Conservation (phyloP, 345 rosid species). For the Reutealis trisperma region DNA sequence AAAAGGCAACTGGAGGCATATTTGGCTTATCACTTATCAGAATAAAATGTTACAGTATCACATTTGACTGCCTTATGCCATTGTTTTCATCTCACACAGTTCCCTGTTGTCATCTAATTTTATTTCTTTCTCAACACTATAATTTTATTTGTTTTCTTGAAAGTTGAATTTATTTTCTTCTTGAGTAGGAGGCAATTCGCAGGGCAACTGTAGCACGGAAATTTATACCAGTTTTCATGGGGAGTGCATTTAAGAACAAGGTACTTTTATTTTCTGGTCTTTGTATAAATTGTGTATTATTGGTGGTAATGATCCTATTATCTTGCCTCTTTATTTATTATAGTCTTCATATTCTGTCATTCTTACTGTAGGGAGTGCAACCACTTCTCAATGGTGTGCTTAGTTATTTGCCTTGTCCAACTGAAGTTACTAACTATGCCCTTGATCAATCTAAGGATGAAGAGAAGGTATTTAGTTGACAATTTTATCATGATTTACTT, state of each 20-base stretch:
- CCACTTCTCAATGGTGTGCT: conserved; percentile 90
- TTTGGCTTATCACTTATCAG: too few species aligned
- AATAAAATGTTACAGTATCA: too few species aligned
- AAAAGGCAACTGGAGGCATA: neutral
- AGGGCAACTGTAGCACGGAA: conserved; percentile 92
- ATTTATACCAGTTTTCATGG: conserved; percentile 97
- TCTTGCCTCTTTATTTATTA: neutral
- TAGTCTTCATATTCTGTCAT: conserved; percentile 14
- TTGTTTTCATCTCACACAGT: neutral
- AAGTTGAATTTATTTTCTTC: conserved; percentile 14
- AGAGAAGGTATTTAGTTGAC: conserved; percentile 65
- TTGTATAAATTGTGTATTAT: neutral
- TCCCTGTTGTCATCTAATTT: neutral
- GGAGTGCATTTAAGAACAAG: conserved; percentile 99
- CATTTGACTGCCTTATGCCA: neutral
- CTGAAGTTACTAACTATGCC: conserved; percentile 88
- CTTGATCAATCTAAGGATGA: conserved; percentile 88
- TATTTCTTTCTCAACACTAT: conserved; percentile 10
- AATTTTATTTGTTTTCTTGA: conserved; percentile 5
- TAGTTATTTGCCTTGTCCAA: conserved; percentile 82
- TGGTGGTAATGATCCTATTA: neutral
- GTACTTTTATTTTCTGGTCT: conserved; percentile 31
- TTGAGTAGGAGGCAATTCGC: conserved; percentile 81
- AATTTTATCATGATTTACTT: conserved; percentile 5
- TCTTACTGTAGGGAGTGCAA: conserved; percentile 76